Base-by-base conservation (phyloP, 345 rosid species). In the Lagerstroemia speciosa region DNA sequence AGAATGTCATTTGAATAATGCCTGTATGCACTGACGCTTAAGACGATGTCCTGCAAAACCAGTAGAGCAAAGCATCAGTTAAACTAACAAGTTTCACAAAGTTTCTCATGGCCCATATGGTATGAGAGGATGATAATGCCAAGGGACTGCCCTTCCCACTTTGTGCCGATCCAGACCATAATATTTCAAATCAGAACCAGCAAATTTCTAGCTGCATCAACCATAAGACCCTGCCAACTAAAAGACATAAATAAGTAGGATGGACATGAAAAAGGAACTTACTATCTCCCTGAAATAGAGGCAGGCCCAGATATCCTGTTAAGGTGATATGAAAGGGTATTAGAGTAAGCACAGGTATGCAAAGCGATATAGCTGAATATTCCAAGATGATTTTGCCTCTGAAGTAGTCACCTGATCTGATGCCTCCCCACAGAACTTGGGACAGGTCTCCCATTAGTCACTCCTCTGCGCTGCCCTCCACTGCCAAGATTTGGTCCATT, bases 351-450 rank as follows among this genome's bases (percentile, higher is more conserved):
- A 67, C 58, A 67, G 9, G 43, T 26, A 24, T 30, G n/a, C 41
- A 24, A 33, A 53, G 61, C 20, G 33, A 55, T 52, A 32, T 34
- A 27, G 63, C 29, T 15, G 34, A 58, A 1, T 10, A 58, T 30
- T 27, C 63, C 6, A 11, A 58, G 5, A 33, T 19, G 1, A 10
- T 58, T 58, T 58, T 27, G 20, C 60, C 1, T 8, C 27, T 24
- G n/a, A 20, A 53, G 60, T 53, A 6, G 14, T 37, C 76, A 86
- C 96, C 90, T 87, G 81, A 85, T 74, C 72, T 71, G 87, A 64
- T 81, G 90, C 72, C 81, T 84, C 38, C 77, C 85, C 55, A 45
- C 67, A 71, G 71, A 75, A 72, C 65, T 78, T 22, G 74, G 69
- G 71, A 66, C 76, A 69, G 82, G 67, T 75, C 74, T 83, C 71